Evolutionary conservation across 2,329 filamentous ascomycete genomes (phyloP), one percentile per base, ranked within the genome.

Genomic region (Aureobasidium mangrovei): DNA sequence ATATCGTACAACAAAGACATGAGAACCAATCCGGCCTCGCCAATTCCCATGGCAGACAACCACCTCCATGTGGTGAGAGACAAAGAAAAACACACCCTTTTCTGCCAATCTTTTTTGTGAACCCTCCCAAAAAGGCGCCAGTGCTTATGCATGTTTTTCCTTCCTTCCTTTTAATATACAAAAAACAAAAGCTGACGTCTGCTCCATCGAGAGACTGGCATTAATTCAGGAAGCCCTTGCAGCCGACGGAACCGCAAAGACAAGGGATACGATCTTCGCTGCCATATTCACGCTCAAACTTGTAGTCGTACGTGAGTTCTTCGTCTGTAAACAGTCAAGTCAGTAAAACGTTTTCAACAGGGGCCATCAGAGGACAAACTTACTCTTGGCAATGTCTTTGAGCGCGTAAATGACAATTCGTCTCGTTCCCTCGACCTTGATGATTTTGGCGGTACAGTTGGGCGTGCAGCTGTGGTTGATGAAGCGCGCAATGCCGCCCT

Each of bases 281-380:
- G 65, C 90, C 90, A 65, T 94, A 88, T 72, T 98, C 93, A 64
- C 93, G 87, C 75, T 98, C 93, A 70, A 98, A 98, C 72, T 98
- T 98, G 80, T 98, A 98, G 76, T 98, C 93, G 75, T 98, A 98
- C 2, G 93, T 98, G 69, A 98, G 83, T 77, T 98, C 93, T 74
- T 98, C 93, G 69, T 96, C 93, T 98, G 66, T 58, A 52, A 31
- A 4, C 31, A 31, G 4, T 38, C 52, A 41, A 36, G 63, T 73
- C 64, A 67, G 69, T 55, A 58, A 38, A 10, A 3, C 58, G 45
- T 32, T 51, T 33, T 36, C 12, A 53, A 24, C n/a, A 33, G 5
- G 41, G 29, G 2, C 12, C 12, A 44, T 8, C 26, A 9, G 3
- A 31, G n/a, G 27, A 36, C 42, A 38, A 42, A 82, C 88, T 77